These are phyloP conservation scores for Hypomyces rosellus DNA, from an alignment of 2,329 filamentous ascomycete species.

Conservation along the genomic window DNA sequence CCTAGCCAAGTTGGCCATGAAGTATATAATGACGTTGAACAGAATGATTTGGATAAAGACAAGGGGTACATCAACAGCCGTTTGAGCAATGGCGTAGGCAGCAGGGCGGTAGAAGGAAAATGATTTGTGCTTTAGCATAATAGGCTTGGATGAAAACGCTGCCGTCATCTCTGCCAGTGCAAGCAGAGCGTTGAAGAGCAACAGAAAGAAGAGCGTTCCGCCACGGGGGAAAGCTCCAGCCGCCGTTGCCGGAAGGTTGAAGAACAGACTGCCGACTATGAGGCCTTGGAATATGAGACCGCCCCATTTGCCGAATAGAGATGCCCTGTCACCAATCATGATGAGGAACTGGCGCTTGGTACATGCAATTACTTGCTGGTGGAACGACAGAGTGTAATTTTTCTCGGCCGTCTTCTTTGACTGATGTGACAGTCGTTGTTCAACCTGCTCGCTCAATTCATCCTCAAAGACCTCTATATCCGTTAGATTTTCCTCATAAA, in stretches of 20 bases:
- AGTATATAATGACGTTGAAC: conserved; percentile 70
- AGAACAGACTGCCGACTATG: conserved; percentile 76
- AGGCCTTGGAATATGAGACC: conserved; percentile 69
- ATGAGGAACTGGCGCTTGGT: conserved; percentile 75
- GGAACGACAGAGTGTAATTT: conserved; percentile 70
- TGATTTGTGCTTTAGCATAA: conserved; percentile 63
- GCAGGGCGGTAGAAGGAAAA: conserved; percentile 61
- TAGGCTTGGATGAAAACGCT: conserved; percentile 56
- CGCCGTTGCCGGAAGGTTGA: conserved; percentile 55
- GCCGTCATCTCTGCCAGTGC: conserved; percentile 69
- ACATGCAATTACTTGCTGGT: conserved; percentile 63
- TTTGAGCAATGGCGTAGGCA: conserved; percentile 50
- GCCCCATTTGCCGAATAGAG: conserved; percentile 72
- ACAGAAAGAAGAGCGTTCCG: conserved; percentile 43
- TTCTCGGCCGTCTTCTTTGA: conserved; percentile 62
- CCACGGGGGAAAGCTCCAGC: conserved; percentile 55
- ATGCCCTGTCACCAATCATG: conserved; percentile 66
- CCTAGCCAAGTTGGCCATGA: conserved; percentile 65
- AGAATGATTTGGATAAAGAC: conserved; percentile 59
- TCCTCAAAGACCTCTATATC: conserved; percentile 60
- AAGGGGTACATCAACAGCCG: conserved; percentile 52
- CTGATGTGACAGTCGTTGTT: conserved; percentile 49
- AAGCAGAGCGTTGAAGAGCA: conserved; percentile 55
- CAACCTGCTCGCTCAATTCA: conserved; percentile 46
- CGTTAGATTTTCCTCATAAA: conserved; percentile 52